Evolutionary conservation across 2,329 filamentous ascomycete genomes (phyloP).

Genomic region (Alternaria ventricosa): DNA sequence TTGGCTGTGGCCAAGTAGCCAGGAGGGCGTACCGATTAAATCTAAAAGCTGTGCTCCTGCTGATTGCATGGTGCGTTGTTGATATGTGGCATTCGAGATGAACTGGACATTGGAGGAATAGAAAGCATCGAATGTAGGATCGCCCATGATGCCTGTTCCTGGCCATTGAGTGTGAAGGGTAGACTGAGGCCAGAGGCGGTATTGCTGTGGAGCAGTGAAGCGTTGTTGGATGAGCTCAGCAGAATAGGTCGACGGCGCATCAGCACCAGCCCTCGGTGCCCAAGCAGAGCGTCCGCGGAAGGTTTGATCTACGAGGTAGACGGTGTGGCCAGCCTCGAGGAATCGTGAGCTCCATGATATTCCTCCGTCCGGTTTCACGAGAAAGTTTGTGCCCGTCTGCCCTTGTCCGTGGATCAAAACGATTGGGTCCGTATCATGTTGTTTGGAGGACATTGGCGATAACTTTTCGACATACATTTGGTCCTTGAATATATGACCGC

Average conservation of each 20-base stretch:
- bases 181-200: constrained; percentile 50
- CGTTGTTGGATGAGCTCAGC: constrained; percentile 1
- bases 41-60: constrained; percentile 53
- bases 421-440: constrained; percentile 1
- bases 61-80: constrained; percentile 19
- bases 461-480: constrained; percentile 31
- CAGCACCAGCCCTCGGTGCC: constrained; percentile 10
- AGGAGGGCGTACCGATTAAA: constrained; percentile 49
- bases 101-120: constrained; percentile 53
- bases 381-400: constrained; percentile 30
- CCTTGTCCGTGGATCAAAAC: constrained; percentile 21
- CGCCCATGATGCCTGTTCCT: constrained; percentile 48
- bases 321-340: constrained; percentile 53
- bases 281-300: constrained; percentile 54
- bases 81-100: constrained; percentile 26
- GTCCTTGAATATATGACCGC: constrained; percentile 18
- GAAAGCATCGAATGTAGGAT: constrained; percentile 58
- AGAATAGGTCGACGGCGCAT: constrained; percentile 1
- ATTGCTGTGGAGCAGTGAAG: constrained; percentile 12
- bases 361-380: constrained; percentile 56
- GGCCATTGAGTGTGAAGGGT: constrained; percentile 54
- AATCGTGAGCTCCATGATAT: constrained; percentile 59
- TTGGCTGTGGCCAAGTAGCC: constrained; percentile 56
- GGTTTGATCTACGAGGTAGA: constrained; percentile 57
- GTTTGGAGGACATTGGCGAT: background rate